Conservation (phyloP, 306 rosid genomes). For the Dryas alaskensis region DNA sequence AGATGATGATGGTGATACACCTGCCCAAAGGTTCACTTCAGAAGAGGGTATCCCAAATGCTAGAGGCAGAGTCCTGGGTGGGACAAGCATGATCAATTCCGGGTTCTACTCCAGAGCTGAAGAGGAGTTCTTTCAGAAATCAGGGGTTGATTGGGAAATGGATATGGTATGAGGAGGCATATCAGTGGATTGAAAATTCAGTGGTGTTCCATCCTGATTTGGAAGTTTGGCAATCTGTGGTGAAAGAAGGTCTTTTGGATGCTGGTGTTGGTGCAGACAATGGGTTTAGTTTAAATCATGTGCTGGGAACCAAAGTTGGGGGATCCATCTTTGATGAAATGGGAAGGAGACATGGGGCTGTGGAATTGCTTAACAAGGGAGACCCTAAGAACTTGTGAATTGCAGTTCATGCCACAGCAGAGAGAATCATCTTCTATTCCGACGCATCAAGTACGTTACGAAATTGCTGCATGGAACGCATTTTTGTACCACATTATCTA, state of each 20-base stretch:
- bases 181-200: slow-evolving; percentile 31
- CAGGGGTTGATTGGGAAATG: slow-evolving; percentile 23
- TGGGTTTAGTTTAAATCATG: slow-evolving; percentile 21
- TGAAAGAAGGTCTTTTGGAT: slow-evolving; percentile 9
- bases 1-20: background rate
- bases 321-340: slow-evolving; percentile 24
- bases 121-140: background rate
- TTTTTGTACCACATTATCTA: no score
- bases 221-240: slow-evolving; percentile 12
- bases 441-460: background rate
- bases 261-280: slow-evolving; percentile 17
- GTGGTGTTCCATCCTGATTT: background rate
- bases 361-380: slow-evolving; percentile 27
- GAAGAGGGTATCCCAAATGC: slow-evolving; percentile 16
- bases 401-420: slow-evolving; percentile 20
- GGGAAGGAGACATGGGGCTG: slow-evolving; percentile 32
- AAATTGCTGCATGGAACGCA: no score
- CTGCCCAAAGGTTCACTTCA: slow-evolving; percentile 8
- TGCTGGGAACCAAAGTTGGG: slow-evolving; percentile 11
- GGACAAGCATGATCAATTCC: slow-evolving; percentile 18
- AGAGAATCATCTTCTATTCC: slow-evolving; percentile 26
- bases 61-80: slow-evolving; percentile 32
- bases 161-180: slow-evolving; percentile 16
- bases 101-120: slow-evolving; percentile 29
- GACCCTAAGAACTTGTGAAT: slow-evolving; percentile 13